These are phyloP conservation scores for Santalum album DNA, from an alignment of 164 flowering plant genomes.

Conservation along the genomic window DNA sequence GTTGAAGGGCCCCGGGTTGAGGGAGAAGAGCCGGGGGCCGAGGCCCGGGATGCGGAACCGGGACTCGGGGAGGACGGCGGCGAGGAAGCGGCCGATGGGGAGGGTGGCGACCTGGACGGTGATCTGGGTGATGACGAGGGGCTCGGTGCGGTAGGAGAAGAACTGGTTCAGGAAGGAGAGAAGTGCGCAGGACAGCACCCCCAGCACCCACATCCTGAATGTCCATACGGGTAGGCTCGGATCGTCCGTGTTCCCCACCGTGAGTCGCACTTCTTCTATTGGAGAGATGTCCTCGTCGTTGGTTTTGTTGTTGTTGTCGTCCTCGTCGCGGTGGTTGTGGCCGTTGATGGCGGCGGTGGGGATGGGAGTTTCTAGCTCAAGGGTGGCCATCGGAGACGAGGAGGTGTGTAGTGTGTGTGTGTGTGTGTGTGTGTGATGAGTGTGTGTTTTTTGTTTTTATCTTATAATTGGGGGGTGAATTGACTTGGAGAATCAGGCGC, in stretches of 20 bases:
- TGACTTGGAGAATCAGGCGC: no score
- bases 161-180: constrained; percentile 81
- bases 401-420: no score
- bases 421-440: no score
- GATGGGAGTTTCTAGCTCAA: neutral
- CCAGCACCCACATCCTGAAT: constrained; percentile 85
- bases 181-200: constrained; percentile 52
- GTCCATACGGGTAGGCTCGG: constrained; percentile 85
- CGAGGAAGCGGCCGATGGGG: constrained; percentile 62
- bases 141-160: constrained; percentile 72
- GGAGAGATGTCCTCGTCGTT: constrained; percentile 67
- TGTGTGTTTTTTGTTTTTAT: no score
- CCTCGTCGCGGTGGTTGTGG: neutral
- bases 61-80: constrained; percentile 33
- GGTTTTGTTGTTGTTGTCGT: constrained; percentile 1
- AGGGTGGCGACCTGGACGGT: constrained; percentile 60
- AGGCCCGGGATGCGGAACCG: constrained; percentile 31
- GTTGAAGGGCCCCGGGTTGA: constrained; percentile 75
- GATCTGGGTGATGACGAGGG: constrained; percentile 50
- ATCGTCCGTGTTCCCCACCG: constrained; percentile 78
- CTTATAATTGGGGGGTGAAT: no score
- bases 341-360: no score
- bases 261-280: constrained; percentile 69
- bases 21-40: constrained; percentile 31
- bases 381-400: no score